Percentiles rank a stretch among this genome's conserved stretches.
Evolutionary conservation across 139 green algal genomes (phyloP).

Genomic region (Asterochloris erici): DNA sequence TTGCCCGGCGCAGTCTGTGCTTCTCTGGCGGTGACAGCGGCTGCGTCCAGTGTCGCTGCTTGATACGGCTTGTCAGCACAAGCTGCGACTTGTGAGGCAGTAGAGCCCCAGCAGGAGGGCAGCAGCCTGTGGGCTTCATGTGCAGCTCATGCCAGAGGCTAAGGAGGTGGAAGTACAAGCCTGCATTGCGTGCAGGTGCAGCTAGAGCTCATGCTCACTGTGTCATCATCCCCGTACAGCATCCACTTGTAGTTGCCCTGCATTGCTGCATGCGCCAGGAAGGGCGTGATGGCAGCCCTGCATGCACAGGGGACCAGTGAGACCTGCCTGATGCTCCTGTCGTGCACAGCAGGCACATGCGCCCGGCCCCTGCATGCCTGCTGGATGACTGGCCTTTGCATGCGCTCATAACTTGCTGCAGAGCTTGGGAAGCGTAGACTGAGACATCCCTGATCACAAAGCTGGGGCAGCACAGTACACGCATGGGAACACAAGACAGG

Average conservation of each 20-base stretch:
- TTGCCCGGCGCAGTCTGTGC: no score
- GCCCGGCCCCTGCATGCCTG: not conserved
- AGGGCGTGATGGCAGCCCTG: slow-evolving; percentile 32
- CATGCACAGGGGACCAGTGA: not conserved
- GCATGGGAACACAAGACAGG: not conserved
- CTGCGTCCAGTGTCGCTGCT: no score
- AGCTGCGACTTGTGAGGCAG: no score
- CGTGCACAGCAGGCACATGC: not conserved
- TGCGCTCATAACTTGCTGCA: not conserved
- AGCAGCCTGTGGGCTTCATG: no score
- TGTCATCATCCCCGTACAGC: slow-evolving; percentile 36
- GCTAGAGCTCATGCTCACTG: not conserved
- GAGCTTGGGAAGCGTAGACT: not conserved
- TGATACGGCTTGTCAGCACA: no score
- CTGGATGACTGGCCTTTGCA: not conserved
- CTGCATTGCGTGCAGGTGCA: no score
- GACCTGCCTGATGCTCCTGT: not conserved
- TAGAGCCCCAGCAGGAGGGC: no score
- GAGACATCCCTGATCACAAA: not conserved
- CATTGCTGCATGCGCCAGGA: slow-evolving; percentile 8
- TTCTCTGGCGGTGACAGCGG: no score
- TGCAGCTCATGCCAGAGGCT: no score
- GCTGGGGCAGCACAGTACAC: not conserved
- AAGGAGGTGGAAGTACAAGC: no score
- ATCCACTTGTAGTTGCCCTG: slow-evolving; percentile 29